These are phyloP conservation scores for Cercospora citrullina DNA, from an alignment of 2,329 filamentous ascomycete genomes.

Conservation along the genomic window DNA sequence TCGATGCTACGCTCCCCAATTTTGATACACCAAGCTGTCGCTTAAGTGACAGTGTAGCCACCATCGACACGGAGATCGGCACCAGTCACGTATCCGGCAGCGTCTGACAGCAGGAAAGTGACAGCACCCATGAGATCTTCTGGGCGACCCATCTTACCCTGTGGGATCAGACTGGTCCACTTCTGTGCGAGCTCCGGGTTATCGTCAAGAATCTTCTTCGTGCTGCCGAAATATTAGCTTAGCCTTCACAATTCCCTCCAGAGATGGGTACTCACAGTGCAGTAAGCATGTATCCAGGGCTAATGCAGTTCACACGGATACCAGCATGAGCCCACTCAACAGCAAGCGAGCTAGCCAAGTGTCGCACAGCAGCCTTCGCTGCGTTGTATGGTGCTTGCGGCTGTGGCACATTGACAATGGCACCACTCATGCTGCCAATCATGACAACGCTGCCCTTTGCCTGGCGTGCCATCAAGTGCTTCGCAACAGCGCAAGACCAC, in stretches of 20 bases:
- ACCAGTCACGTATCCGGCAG: slow-evolving; percentile 68
- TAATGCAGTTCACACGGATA: slow-evolving; percentile 94
- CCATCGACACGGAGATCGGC: slow-evolving; percentile 47
- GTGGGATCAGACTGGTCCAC: slow-evolving; percentile 89
- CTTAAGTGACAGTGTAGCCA: slow-evolving; percentile 45
- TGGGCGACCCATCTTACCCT: slow-evolving; percentile 89
- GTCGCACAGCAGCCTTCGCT: slow-evolving; percentile 86
- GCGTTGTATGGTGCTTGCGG: slow-evolving; percentile 92
- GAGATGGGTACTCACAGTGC: slow-evolving; percentile 65
- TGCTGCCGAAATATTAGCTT: slow-evolving; percentile 53
- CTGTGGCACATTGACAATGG: slow-evolving; percentile 93
- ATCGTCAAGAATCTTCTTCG: slow-evolving; percentile 89
- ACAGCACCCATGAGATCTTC: slow-evolving; percentile 93
- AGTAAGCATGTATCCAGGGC: slow-evolving; percentile 94
- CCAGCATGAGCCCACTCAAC: slow-evolving; percentile 89
- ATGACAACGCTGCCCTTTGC: slow-evolving; percentile 84
- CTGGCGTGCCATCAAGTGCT: slow-evolving; percentile 83
- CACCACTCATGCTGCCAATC: slow-evolving; percentile 91
- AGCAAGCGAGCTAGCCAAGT: slow-evolving; percentile 81
- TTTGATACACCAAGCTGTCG: slow-evolving; percentile 1
- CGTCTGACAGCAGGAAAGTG: slow-evolving; percentile 79
- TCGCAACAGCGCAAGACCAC: slow-evolving; percentile 79
- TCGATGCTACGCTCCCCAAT: not conserved
- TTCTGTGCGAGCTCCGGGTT: slow-evolving; percentile 86
- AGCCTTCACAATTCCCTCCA: not conserved